Evolutionary conservation across 352 stramenopile species (phyloP).

Genomic region (Phytophthora sp.): DNA sequence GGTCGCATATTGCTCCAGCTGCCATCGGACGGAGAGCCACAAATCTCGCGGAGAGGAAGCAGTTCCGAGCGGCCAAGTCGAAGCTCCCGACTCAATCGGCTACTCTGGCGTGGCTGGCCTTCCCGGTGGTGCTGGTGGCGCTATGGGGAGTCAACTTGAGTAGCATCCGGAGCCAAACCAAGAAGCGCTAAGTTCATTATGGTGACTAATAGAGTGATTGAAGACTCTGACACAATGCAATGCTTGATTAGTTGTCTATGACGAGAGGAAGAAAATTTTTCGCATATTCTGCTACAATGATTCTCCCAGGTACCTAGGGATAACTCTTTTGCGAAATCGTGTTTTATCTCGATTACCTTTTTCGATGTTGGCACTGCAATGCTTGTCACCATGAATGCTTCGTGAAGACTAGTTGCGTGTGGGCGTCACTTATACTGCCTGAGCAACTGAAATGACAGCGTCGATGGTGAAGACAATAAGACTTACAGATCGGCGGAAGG

Average conservation of each 20-base stretch:
- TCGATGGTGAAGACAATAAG: no score
- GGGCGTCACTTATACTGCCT: no score
- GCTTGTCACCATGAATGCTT: no score
- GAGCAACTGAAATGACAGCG: no score
- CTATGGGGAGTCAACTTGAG: conserved; percentile 73
- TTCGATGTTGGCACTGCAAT: no score
- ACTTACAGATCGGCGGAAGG: no score
- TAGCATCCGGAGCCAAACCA: conserved; percentile 57
- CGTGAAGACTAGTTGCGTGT: no score
- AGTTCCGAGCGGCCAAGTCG: conserved; percentile 54
- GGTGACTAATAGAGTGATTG: conserved; percentile 20
- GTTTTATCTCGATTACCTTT: no score
- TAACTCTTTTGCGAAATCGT: no score
- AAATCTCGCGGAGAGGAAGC: conserved; percentile 71
- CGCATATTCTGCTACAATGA: no score
- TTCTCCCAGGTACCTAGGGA: no score
- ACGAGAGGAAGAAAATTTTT: neutral
- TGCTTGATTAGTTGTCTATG: neutral
- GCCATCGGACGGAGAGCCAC: conserved; percentile 67
- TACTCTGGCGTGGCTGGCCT: conserved; percentile 67
- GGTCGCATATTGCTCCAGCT: conserved; percentile 56
- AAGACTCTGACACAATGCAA: conserved; percentile 4
- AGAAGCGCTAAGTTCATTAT: conserved; percentile 37
- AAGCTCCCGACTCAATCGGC: conserved; percentile 67
- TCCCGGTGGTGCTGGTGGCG: conserved; percentile 55